Evolutionary conservation across 331 rosid species (phyloP), one percentile per base, ranked within the genome.

Genomic region (Rhamnella rubrinervis): DNA sequence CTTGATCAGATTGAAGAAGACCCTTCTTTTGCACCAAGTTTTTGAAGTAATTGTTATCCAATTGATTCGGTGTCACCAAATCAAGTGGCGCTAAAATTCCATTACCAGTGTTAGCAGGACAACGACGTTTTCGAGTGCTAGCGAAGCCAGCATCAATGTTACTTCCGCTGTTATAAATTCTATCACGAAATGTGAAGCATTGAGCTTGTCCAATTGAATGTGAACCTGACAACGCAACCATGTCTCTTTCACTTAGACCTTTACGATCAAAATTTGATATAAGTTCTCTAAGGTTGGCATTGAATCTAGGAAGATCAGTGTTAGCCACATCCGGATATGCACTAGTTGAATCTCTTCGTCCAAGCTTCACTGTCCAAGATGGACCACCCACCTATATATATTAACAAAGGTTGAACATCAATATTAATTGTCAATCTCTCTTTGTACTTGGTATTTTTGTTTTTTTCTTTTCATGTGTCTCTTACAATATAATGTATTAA

Each of bases 291-390:
- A 40, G 35, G 5, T 4, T 31, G 35, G 0, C 35, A 2, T 0
- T 31, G 35, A 31, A 31, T 2, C 5, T 2, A 2, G 35, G 35
- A 31, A 31, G 85, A 14, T 69, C 39, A 9, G 50, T 68, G 61
- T 63, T 64, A 1, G 81, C 81, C 21, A 55, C 47, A 38, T 15
- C 6, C 28, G 12, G 64, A 65, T 81, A 76, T 67, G 85, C 76
- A 8, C 66, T 50, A 11, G 76, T 76, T 0, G 85, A 72, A n/a
- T 80, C 78, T 76, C 84, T 71, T 62, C 84, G 71, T 35, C 80
- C 84, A 25, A 80, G 80, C 40, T 59, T 69, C 20, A 74, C 83
- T 0, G 65, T 64, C 79, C 83, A 81, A 14, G 78, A 41, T 10
- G 81, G 81, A 67, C 85, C 78, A 17, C 79, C 81, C 17, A 74